Percentiles rank a stretch among this genome's conserved stretches.
Evolutionary conservation across 805 yeast species (phyloP).

Genomic region (Saturnispora sekii): DNA sequence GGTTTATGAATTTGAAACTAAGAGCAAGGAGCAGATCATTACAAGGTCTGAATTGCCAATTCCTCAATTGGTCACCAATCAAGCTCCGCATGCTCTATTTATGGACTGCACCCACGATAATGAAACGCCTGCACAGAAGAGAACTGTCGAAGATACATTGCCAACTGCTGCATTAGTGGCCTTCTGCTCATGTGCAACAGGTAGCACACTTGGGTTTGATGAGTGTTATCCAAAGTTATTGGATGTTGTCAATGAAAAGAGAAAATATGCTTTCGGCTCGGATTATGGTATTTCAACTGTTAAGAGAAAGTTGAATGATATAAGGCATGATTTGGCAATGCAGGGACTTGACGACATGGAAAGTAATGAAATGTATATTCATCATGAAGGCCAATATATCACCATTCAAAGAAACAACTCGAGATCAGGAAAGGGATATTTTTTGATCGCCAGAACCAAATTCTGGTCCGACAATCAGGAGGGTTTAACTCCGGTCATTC

Average conservation of each 20-base stretch:
- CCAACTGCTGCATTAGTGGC: slow-evolving; percentile 94
- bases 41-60: slow-evolving; percentile 55
- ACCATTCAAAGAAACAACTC: slow-evolving; percentile 84
- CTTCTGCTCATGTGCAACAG: slow-evolving; percentile 86
- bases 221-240: slow-evolving; percentile 79
- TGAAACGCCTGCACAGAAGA: slow-evolving; percentile 77
- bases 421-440: slow-evolving; percentile 80
- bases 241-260: slow-evolving; percentile 68
- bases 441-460: slow-evolving; percentile 78
- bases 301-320: slow-evolving; percentile 48
- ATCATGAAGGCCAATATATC: slow-evolving; percentile 86
- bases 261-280: slow-evolving; percentile 44
- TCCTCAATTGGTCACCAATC: slow-evolving; percentile 54
- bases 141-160: slow-evolving; percentile 89
- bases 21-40: slow-evolving; percentile 21
- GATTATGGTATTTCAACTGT: slow-evolving; percentile 84
- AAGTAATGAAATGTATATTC: slow-evolving; percentile 82
- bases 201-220: slow-evolving; percentile 90
- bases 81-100: slow-evolving; percentile 85
- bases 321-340: slow-evolving; percentile 48
- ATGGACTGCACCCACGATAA: slow-evolving; percentile 99
- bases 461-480: slow-evolving; percentile 46
- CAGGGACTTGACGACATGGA: slow-evolving; percentile 45
- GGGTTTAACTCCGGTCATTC: slow-evolving; percentile 42
- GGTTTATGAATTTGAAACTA: slow-evolving; percentile 28